Evolutionary conservation across 257 asterid species (phyloP), one percentile per base, ranked within the genome.

Genomic region (Petunia secreta): DNA sequence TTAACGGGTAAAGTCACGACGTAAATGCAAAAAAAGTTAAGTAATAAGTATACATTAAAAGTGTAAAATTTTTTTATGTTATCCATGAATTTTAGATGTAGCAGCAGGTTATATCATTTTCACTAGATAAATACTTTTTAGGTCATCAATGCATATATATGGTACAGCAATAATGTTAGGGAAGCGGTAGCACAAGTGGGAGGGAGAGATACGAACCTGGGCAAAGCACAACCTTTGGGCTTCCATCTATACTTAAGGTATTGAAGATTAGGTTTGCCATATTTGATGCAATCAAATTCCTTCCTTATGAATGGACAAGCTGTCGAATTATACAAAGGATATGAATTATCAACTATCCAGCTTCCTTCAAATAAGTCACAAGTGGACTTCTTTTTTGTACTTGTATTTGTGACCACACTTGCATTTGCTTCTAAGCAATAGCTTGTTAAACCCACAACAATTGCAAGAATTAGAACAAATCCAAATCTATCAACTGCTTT

Each of bases 241-340:
- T 91, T 91, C 97, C 97, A 93, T 84, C 92, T 82, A 54, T 88
- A 91, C 50, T 88, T 87, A 38, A 91, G 97, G 60, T 87, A 93
- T 54, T 77, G 63, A 52, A 25, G 90, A 79, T 93, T 89, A 0
- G 89, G 79, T 37, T 91, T 86, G 0, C 92, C 97, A 48, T 64
- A 93, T 82, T 88, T 91, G 39, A 86, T 55, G 85, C 97, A 93
- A 68, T 88, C 88, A 83, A 91, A 93, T 60, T 90, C 92, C 53
- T 84, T 84, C 1, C 97, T 89, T 48, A 93, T 85, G 6, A 81
- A 82, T 2, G 91, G 87, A 63, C 97, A 93, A 36, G 76, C 69
- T 0, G 78, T 66, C 0, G 97, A 89, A 82, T 89, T 81, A 80
- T 84, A 89, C 13, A 91, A 86, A n/a, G 97, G 97, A 84, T 87